A percentile compares a stretch with the other conserved stretches of the same genome.
These are phyloP conservation scores for Parathielavia hyrcaniae DNA, from an alignment of 495 filamentous ascomycete genomes.

Conservation along the genomic window DNA sequence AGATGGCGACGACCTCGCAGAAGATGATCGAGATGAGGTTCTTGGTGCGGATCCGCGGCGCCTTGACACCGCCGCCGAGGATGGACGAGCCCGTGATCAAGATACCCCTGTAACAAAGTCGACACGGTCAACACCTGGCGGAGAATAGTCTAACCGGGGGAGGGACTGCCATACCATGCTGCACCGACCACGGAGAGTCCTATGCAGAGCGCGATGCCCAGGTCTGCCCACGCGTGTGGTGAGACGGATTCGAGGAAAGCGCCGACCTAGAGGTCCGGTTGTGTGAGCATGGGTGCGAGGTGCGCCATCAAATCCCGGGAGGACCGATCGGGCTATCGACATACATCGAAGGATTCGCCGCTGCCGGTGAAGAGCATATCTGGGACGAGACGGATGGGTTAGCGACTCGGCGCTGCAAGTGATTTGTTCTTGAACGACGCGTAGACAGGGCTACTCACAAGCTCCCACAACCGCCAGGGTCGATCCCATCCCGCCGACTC, in stretches of 20 bases:
- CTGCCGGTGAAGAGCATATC: conserved; percentile 97
- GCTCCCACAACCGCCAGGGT: conserved; percentile 76
- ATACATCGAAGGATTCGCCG: conserved; percentile 93
- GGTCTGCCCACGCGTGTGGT: conserved; percentile 84
- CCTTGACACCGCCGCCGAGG: conserved; percentile 90
- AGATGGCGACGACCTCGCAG: conserved; percentile 99
- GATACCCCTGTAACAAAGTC: conserved; percentile 71
- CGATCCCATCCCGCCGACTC: conserved; percentile 60
- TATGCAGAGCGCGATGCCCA: conserved; percentile 92
- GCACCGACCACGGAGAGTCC: conserved; percentile 92
- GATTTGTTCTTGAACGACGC: background rate
- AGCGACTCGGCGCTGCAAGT: conserved; percentile 27
- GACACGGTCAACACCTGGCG: conserved; percentile 32
- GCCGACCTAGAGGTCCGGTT: conserved; percentile 84
- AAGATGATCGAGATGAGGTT: conserved; percentile 99
- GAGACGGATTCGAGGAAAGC: conserved; percentile 90
- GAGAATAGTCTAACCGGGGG: background rate
- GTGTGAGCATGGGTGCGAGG: conserved; percentile 26
- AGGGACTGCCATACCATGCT: conserved; percentile 66
- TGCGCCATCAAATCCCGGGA: background rate
- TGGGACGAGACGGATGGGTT: conserved; percentile 37
- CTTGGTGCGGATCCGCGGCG: conserved; percentile 95
- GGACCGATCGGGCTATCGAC: conserved; percentile 26
- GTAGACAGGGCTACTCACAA: conserved; percentile 53
- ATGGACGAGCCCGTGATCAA: conserved; percentile 99